Evolutionary conservation across 2,329 filamentous ascomycete genomes (phyloP), one percentile per base, ranked within the genome.

Genomic region (Aspergillus fischeri): DNA sequence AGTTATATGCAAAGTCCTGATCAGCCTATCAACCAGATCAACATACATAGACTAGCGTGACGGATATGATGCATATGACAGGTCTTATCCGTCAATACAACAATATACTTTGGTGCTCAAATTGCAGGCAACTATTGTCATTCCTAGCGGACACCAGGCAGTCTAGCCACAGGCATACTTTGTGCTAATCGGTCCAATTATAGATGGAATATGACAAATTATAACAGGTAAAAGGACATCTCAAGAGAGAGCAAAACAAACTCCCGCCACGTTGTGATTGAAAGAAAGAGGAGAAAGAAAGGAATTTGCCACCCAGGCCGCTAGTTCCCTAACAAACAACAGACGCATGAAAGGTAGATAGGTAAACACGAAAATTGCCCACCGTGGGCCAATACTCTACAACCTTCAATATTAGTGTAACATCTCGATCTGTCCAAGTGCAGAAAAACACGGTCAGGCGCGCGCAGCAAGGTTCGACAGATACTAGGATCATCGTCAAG

Each of bases 321-420:
- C 49, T 29, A 32, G 21, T 24, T 24, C 9, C 24, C 11, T 25
- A 42, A 49, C 51, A 49, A 55, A 51, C 27, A 47, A 52, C 41
- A 45, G 57, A 45, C 27, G 25, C 48, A 58, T 27, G 51, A 53
- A 52, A 52, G 6, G 42, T 53, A 54, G 53, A 27, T 38, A 51
- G 52, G 44, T 29, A n/a, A 25, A 42, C 28, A 45, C 4, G 7
- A 51, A 52, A 28, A 52, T 21, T 28, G 44, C 35, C 28, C 48
- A 49, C 53, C 25, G 27, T 27, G 28, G 32, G 28, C 56, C 52
- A 35, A 32, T 20, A 51, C 25, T 52, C 32, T 49, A 51, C 42
- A 29, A 21, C 51, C 49, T 52, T 56, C 54, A 60, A 38, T 60
- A 55, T 54, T 59, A 54, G 56, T 57, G 56, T 57, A 53, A 50